Conservation (phyloP, 352 stramenopile species). For the Phytophthora ramorum region DNA sequence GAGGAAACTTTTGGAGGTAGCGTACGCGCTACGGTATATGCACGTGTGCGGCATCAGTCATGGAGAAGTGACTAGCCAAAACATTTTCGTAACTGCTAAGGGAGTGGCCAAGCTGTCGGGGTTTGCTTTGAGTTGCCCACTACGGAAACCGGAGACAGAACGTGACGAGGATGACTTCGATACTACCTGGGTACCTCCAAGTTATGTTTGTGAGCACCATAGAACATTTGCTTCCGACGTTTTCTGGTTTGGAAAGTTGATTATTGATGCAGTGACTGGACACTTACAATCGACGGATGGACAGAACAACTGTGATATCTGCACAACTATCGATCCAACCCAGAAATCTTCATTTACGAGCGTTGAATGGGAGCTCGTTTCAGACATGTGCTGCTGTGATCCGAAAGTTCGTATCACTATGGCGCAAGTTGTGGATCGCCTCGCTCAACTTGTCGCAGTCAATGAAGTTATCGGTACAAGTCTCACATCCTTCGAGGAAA, state of each 20-base stretch:
- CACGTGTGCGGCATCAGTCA: background rate
- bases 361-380: background rate
- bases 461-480: background rate
- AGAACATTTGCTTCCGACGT: slow-evolving; percentile 2
- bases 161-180: background rate
- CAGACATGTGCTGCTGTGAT: background rate
- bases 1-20: background rate
- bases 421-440: background rate
- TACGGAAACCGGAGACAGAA: background rate
- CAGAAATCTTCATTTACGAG: background rate
- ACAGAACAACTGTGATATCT: background rate
- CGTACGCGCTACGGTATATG: background rate
- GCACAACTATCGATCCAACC: background rate
- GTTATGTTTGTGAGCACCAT: background rate
- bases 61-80: background rate
- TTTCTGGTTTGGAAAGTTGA: background rate
- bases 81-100: background rate
- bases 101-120: background rate
- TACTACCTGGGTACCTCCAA: background rate
- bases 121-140: background rate
- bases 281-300: background rate
- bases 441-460: background rate
- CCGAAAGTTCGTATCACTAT: background rate
- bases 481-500: background rate
- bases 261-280: background rate